Conservation (phyloP, 1,139 yeast genomes). For the Pichia sp. region DNA sequence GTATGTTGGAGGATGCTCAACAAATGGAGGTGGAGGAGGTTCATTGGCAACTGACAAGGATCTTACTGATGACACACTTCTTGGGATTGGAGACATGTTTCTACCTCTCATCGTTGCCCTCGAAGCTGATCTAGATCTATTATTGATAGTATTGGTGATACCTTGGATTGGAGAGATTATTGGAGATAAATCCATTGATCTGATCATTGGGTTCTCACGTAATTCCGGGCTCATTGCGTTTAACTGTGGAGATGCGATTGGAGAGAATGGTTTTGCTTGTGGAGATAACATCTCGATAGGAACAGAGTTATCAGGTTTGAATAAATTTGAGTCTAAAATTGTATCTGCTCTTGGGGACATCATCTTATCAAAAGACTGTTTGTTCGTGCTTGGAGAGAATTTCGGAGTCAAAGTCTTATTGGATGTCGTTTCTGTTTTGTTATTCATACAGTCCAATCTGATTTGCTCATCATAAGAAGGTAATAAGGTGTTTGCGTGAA, state of each 20-base stretch:
- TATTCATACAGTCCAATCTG: slow-evolving; percentile 9
- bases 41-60: slow-evolving; percentile 25
- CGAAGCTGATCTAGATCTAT: slow-evolving; percentile 11
- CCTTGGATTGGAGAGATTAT: slow-evolving; percentile 12
- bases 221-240: slow-evolving; percentile 30
- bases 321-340: slow-evolving; percentile 58
- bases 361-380: slow-evolving; percentile 23
- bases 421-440: slow-evolving; percentile 4
- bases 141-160: not conserved
- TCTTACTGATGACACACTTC: not conserved
- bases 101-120: slow-evolving; percentile 8
- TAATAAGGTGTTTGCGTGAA: slow-evolving; percentile 69
- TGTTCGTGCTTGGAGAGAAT: slow-evolving; percentile 28
- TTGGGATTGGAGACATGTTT: slow-evolving; percentile 9
- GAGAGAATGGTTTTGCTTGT: slow-evolving; percentile 36
- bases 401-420: slow-evolving; percentile 34
- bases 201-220: slow-evolving; percentile 17
- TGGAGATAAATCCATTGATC: slow-evolving; percentile 19
- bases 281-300: slow-evolving; percentile 50
- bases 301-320: slow-evolving; percentile 48
- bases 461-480: slow-evolving; percentile 49
- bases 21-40: slow-evolving; percentile 36
- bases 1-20: slow-evolving; percentile 35
- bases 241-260: slow-evolving; percentile 31
- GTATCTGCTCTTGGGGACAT: slow-evolving; percentile 33